A percentile compares a stretch with the other conserved stretches of the same genome.
phyloP scores from a whole-genome alignment of 2,329 filamentous ascomycete genomes.

The Verticillium albo-atrum region DNA sequence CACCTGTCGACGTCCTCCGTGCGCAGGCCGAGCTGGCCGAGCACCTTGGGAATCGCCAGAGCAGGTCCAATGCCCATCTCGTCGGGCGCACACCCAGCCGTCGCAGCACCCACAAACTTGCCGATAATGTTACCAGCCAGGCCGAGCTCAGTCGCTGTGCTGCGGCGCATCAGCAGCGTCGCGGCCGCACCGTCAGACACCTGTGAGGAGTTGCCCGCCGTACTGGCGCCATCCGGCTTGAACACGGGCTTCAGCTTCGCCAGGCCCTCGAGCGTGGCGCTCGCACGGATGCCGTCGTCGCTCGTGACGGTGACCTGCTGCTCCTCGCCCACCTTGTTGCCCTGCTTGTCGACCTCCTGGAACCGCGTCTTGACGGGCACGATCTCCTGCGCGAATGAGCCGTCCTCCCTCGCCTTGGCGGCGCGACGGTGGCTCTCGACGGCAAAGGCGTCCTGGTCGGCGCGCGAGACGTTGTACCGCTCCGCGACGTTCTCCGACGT shows the following conservation, averaged over 20 bases:
- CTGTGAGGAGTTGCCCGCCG: slow-evolving; percentile 82
- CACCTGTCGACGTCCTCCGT: slow-evolving; percentile 73
- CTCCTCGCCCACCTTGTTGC: slow-evolving; percentile 46
- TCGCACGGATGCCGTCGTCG: slow-evolving; percentile 79
- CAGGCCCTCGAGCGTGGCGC: slow-evolving; percentile 64
- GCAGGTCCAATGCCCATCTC: slow-evolving; percentile 94
- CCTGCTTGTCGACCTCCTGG: slow-evolving; percentile 60
- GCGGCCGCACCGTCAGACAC: slow-evolving; percentile 87
- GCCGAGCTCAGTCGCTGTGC: slow-evolving; percentile 69
- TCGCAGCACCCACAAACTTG: slow-evolving; percentile 73
- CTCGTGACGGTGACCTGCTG: slow-evolving; percentile 63
- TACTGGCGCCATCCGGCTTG: slow-evolving; percentile 67
- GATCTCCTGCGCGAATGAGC: slow-evolving; percentile 74
- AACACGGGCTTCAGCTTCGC: slow-evolving; percentile 84
- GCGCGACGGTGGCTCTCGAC: slow-evolving; percentile 71
- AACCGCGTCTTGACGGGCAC: slow-evolving; percentile 71
- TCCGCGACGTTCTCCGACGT: slow-evolving; percentile 85
- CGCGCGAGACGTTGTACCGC: slow-evolving; percentile 67
- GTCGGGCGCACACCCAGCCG: slow-evolving; percentile 76
- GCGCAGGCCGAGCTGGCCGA: slow-evolving; percentile 62
- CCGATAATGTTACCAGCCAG: slow-evolving; percentile 67
- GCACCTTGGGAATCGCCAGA: slow-evolving; percentile 76
- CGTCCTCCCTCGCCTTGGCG: slow-evolving; percentile 61
- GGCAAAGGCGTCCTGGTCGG: slow-evolving; percentile 81
- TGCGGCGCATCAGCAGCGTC: slow-evolving; percentile 78